A percentile compares a stretch with the other conserved stretches of the same genome.
Evolutionary conservation across 257 asterid genomes (phyloP).

Genomic region (Scutellaria minor): DNA sequence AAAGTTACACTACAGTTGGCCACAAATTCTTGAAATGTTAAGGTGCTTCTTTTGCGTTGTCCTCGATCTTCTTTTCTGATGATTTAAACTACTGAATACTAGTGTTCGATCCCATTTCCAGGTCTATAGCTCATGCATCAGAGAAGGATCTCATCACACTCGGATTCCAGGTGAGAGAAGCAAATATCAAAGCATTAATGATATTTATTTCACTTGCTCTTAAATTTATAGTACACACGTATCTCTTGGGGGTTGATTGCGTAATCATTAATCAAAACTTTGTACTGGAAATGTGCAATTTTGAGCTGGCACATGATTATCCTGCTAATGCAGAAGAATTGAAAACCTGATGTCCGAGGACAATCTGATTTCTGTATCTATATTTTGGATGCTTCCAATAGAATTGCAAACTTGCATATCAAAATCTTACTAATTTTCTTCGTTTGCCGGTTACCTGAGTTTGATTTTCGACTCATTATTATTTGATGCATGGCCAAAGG

Average conservation of each 20-base stretch:
- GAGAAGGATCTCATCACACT: conserved; percentile 92
- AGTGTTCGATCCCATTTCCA: conserved; percentile 45
- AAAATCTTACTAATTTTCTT: conserved; percentile 5
- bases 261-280: conserved; percentile 20
- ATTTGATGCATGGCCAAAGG: too few relatives aligned
- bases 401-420: not conserved
- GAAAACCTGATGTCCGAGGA: conserved; percentile 6
- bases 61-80: conserved; percentile 28
- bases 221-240: not conserved
- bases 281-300: conserved; percentile 2
- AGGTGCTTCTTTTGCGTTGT: conserved; percentile 52
- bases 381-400: conserved; percentile 22
- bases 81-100: conserved; percentile 31
- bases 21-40: conserved; percentile 77
- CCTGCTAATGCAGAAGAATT: conserved; percentile 15
- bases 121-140: conserved; percentile 84
- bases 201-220: not conserved
- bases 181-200: conserved; percentile 15
- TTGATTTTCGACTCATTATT: not conserved
- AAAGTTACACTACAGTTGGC: conserved; percentile 91
- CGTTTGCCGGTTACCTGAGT: not conserved
- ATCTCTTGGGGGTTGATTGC: conserved; percentile 30
- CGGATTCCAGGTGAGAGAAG: conserved; percentile 92
- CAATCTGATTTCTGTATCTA: conserved; percentile 17
- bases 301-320: not conserved